Base-by-base conservation (phyloP, 2,329 filamentous ascomycete species). In the Aspergillus candidus region DNA sequence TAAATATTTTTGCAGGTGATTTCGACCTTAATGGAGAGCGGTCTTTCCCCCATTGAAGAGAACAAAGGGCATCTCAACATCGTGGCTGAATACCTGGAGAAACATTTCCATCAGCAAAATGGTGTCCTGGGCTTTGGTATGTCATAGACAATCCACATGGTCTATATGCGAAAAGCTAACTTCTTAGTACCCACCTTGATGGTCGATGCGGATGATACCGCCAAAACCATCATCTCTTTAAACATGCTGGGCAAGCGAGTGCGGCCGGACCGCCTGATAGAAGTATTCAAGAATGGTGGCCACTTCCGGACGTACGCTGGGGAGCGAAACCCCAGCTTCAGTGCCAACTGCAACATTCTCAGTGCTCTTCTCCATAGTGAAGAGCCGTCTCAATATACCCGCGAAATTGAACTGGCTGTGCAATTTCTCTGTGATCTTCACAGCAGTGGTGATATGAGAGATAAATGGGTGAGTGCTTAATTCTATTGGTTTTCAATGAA, bases 401-500 rank as follows among this genome's bases (percentile, higher is more conserved):
- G 13, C n/a, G 29, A 43, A 29, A 43, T 43, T 22, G 31, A 22
- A 13, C n/a, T 31, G 29, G 35, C 32, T 29, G 27, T 43, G 13
- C 35, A 17, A n/a, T 43, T 34, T 32, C 31, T 43, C 18, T 43
- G 41, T 36, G 29, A 43, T 11, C 22, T 15, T 12, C 32, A 32
- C 29, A 32, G 22, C 10, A 33, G 31, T 18, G 41, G 41, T 31
- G 22, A 38, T 11, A 22, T 38, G n/a, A 38, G 17, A 14, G 41
- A 38, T 17, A 43, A 43, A 43, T 43, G 41, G 41, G 41, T 38
- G n/a, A 43, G 35, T 22, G 15, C n/a, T 35, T 10, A 15, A 32
- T 22, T 29, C 32, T 30, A 40, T 41, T 52, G 46, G 50, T 51
- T 44, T 32, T 49, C 22, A 22, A 22, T 22, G 22, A 6, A 22